Evolutionary conservation across 106 monocot genomes (phyloP), one percentile per base, ranked within the genome.

Genomic region (Phalaenopsis aphrodite): DNA sequence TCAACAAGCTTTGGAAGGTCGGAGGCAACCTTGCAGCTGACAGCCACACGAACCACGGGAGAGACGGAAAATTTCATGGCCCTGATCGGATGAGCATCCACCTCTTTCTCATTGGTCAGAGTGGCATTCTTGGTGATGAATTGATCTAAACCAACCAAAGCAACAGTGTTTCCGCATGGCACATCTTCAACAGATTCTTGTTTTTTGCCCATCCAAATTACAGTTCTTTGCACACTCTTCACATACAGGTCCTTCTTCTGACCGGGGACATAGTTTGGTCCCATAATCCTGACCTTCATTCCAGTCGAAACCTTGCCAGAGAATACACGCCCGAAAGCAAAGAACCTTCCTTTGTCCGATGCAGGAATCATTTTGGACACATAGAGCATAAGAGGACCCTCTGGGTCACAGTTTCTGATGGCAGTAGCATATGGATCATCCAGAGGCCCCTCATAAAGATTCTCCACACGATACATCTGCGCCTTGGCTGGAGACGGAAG

Each of bases 101-200:
- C 78, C 77, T 83, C 83, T 66, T 83, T 83, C 55, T 83, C 78
- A 17, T 78, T 78, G 5, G 83, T 83, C 38, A 83, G 18, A 37
- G 83, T 83, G 18, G 83, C 83, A 78, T 83, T 83, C 72, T 83
- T 83, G 55, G 83, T 83, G 41, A 83, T 83, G 56, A 73, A 83
- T 16, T 83, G 83, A 57, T 83, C 83, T 19, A 83, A 30, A 0
- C 83, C 83, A 55, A 83, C 83, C 78, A 83, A n/a, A 18, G 83
- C 83, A 3, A 83, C 83, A 1, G 78, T 83, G 78, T 83, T 83
- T 9, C 83, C 78, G 39, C 83, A 78, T 1, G 83, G 78, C 66
- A 83, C 78, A 45, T 83, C 83, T 66, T 83, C 83, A 4, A 83
- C 83, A 23, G 83, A 83, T 42, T 83, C 78, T 23, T 83, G 78